These are phyloP conservation scores for Massarina eburnea DNA, from an alignment of 2,329 filamentous ascomycete species.

Conservation along the genomic window DNA sequence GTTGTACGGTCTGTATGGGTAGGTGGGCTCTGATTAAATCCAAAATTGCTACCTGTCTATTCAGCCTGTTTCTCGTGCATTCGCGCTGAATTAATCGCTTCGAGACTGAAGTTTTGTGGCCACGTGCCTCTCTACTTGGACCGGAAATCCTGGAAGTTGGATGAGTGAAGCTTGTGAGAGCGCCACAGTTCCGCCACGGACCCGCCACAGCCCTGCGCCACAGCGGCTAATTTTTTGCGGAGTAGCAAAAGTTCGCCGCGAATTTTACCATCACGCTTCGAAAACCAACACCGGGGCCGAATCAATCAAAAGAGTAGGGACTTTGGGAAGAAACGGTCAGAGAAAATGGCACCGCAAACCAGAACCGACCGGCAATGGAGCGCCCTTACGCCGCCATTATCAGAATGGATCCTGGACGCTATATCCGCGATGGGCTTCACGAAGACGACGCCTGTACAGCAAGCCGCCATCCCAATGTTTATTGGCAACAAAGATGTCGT, in stretches of 20 bases:
- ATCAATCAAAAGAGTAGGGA: constrained; percentile 2
- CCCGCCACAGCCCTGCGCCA: constrained; percentile 8
- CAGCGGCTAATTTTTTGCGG: constrained; percentile 21
- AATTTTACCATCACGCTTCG: constrained; percentile 1
- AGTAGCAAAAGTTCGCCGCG: constrained; percentile 7
- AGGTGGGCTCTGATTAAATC: neutral
- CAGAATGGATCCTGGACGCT: constrained; percentile 84
- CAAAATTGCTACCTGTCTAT: neutral
- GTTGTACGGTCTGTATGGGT: neutral
- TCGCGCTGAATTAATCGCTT: neutral
- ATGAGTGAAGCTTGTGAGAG: constrained; percentile 7
- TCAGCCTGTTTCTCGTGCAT: neutral
- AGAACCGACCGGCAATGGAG: constrained; percentile 61
- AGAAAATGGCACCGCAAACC: constrained; percentile 37
- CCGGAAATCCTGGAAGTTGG: neutral
- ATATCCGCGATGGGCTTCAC: constrained; percentile 81
- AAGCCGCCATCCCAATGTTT: constrained; percentile 85
- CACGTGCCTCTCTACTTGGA: constrained; percentile 3
- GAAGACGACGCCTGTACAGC: constrained; percentile 92
- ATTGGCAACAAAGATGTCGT: constrained; percentile 90
- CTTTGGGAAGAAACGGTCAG: neutral
- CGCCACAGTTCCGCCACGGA: constrained; percentile 7
- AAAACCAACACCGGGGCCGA: neutral
- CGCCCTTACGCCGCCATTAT: constrained; percentile 68
- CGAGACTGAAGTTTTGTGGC: neutral